Evolutionary conservation across 768 basidiomycete genomes (phyloP).

Genomic region (Hemileccinum rubropunctum): DNA sequence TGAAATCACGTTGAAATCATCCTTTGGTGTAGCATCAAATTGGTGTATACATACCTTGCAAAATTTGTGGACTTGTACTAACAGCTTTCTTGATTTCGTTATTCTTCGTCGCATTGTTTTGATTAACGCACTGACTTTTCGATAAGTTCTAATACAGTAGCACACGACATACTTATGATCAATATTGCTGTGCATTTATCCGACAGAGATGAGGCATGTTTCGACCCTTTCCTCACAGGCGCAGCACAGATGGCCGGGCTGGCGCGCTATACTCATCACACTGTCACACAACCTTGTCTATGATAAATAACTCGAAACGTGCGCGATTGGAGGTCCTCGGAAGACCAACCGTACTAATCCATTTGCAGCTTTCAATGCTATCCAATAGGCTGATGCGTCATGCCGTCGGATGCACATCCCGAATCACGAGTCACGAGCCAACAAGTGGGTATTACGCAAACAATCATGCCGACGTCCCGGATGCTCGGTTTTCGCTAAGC

Average conservation of each 20-base stretch:
- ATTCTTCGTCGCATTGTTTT: conserved; percentile 12
- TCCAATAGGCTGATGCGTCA: background rate
- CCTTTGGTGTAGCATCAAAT: conserved; percentile 6
- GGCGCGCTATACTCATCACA: too few species aligned
- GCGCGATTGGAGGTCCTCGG: background rate
- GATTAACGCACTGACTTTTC: conserved; percentile 4
- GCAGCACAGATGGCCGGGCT: background rate
- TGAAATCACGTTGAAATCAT: conserved; percentile 19
- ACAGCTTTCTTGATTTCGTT: conserved; percentile 4
- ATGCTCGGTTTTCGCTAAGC: background rate
- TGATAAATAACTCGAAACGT: conserved; percentile 3
- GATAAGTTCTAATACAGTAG: background rate
- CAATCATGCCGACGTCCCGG: background rate
- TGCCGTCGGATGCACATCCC: background rate
- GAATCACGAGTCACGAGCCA: too few species aligned
- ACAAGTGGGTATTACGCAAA: too few species aligned
- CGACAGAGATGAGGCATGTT: too few species aligned
- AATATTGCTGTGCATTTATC: background rate
- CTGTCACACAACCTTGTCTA: background rate
- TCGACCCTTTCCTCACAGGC: too few species aligned
- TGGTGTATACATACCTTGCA: conserved; percentile 13
- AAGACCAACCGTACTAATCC: background rate
- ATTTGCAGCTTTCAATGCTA: background rate
- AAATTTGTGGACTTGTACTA: conserved; percentile 11
- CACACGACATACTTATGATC: conserved; percentile 5